Conservation (phyloP, 2,329 filamentous ascomycete species). For the Cyphellophora europaea region DNA sequence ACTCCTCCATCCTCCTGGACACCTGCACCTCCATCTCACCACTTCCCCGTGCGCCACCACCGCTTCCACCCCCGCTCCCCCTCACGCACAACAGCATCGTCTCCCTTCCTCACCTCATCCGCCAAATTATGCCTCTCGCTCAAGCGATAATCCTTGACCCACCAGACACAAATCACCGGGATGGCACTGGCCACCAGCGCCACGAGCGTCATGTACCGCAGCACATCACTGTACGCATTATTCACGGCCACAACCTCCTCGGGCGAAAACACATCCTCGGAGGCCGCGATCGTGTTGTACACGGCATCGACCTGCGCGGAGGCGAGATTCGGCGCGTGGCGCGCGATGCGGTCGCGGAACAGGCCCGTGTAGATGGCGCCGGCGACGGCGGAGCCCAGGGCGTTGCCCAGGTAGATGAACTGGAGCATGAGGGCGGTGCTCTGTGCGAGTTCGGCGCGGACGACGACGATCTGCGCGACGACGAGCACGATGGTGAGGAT, state of each 20-base stretch:
- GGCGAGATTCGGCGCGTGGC: slow-evolving; percentile 19
- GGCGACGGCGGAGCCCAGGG: slow-evolving; percentile 31
- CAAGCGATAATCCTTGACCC: slow-evolving; percentile 19
- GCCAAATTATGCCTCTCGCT: slow-evolving; percentile 10
- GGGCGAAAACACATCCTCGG: slow-evolving; percentile 32
- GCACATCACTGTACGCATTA: slow-evolving; percentile 27
- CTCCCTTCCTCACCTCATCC: slow-evolving; percentile 1
- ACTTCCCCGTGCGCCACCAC: background rate
- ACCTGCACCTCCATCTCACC: too few relatives aligned
- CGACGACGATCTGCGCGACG: slow-evolving; percentile 35
- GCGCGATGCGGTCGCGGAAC: slow-evolving; percentile 22
- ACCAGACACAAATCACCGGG: slow-evolving; percentile 19
- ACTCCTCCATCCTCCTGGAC: too few relatives aligned
- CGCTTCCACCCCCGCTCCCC: background rate
- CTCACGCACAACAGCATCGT: background rate
- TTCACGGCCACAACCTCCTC: slow-evolving; percentile 33
- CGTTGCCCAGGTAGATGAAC: slow-evolving; percentile 30
- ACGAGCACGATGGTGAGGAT: slow-evolving; percentile 35
- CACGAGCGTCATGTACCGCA: slow-evolving; percentile 24
- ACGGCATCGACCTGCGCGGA: slow-evolving; percentile 26
- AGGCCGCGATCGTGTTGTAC: slow-evolving; percentile 37
- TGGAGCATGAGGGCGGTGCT: slow-evolving; percentile 38
- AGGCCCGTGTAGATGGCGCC: slow-evolving; percentile 43
- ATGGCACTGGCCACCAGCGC: slow-evolving; percentile 22
- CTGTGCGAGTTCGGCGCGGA: slow-evolving; percentile 38